Evolutionary conservation across 306 rosid genomes (phyloP).

Genomic region (Purshia tridentata): DNA sequence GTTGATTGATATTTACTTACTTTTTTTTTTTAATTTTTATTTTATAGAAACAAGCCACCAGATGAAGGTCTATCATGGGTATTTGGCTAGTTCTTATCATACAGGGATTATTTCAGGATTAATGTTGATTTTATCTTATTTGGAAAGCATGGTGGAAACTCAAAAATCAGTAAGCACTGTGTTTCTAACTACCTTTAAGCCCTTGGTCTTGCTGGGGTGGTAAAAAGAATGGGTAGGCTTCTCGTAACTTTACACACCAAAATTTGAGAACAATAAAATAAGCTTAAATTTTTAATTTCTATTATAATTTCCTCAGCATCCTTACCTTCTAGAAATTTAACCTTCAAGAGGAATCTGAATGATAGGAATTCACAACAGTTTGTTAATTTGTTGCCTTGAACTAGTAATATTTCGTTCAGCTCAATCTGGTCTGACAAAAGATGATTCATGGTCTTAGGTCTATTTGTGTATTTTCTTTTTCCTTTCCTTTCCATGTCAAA

Average conservation of each 20-base stretch:
- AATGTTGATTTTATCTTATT: constrained; percentile 63
- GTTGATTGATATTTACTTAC: neutral
- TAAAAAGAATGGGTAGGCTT: constrained; percentile 3
- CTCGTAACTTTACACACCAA: neutral
- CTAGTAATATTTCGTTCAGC: neutral
- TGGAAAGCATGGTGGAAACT: constrained; percentile 62
- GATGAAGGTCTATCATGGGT: constrained; percentile 74
- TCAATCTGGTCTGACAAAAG: too few relatives aligned
- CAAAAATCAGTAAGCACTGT: constrained; percentile 54
- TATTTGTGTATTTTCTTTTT: too few relatives aligned
- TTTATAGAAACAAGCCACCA: constrained; percentile 51
- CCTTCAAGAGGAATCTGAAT: neutral
- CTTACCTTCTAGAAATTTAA: neutral
- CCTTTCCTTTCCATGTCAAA: too few relatives aligned
- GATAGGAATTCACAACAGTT: neutral
- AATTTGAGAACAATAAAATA: neutral
- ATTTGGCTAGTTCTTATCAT: constrained; percentile 88
- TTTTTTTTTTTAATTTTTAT: constrained; percentile 20
- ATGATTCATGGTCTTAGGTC: too few relatives aligned
- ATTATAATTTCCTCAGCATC: neutral
- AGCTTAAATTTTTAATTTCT: neutral
- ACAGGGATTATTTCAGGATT: constrained; percentile 90
- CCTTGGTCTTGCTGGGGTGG: neutral
- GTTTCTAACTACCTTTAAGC: constrained; percentile 10
- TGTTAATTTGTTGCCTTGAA: neutral